Conservation (phyloP, 352 stramenopile genomes). For the Phytophthora tubulina region DNA sequence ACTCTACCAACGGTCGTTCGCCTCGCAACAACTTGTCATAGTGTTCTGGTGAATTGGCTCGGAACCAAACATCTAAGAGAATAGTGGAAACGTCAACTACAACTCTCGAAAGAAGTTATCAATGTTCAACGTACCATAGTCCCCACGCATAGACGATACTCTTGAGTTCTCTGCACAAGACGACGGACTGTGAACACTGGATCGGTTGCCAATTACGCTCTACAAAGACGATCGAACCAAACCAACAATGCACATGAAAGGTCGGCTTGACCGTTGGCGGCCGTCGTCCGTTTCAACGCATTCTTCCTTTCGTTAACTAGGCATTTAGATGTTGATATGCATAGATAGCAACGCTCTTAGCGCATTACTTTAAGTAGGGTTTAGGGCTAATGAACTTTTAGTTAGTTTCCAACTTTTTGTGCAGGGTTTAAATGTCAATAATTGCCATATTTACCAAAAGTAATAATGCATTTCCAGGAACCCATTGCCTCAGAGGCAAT, state of each 20-base stretch:
- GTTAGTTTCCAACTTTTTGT: too few relatives aligned
- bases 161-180: background rate
- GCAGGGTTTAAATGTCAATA: too few relatives aligned
- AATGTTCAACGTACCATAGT: conserved; percentile 27
- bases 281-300: conserved; percentile 24
- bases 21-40: conserved; percentile 77
- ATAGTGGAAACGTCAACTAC: background rate
- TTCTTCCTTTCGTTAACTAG: too few relatives aligned
- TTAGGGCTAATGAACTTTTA: too few relatives aligned
- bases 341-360: too few relatives aligned
- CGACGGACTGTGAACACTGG: background rate
- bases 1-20: conserved; percentile 61
- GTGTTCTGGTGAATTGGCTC: conserved; percentile 71
- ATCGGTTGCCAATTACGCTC: too few relatives aligned
- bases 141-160: conserved; percentile 29
- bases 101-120: background rate
- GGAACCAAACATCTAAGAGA: conserved; percentile 72
- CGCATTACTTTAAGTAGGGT: too few relatives aligned
- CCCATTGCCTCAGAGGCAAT: too few relatives aligned
- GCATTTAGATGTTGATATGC: too few relatives aligned
- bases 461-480: too few relatives aligned
- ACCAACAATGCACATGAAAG: conserved; percentile 4
- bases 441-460: too few relatives aligned
- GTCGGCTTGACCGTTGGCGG: conserved; percentile 27
- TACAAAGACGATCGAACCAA: too few relatives aligned